Evolutionary conservation across 169 alveolate genomes (phyloP).

Genomic region (Plasmodium blacklocki): DNA sequence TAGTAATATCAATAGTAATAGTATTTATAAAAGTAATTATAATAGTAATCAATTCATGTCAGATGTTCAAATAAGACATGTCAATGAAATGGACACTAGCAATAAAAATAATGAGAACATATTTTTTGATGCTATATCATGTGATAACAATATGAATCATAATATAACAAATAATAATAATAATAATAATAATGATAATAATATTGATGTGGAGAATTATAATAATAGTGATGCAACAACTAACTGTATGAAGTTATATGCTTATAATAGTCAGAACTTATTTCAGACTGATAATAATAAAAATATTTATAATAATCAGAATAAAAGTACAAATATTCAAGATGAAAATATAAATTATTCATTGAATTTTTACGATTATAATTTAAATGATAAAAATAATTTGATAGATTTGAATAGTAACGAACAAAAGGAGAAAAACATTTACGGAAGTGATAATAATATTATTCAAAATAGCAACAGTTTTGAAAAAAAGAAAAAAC

Average conservation of each 20-base stretch:
- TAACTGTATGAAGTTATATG: not conserved
- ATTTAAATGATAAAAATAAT: not conserved
- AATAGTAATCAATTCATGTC: no score
- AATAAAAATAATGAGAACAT: conserved; percentile 22
- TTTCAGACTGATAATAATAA: conserved; percentile 4
- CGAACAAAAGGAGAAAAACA: conserved; percentile 26
- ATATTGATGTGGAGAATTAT: no score
- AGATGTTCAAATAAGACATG: no score
- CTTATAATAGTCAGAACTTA: conserved; percentile 7
- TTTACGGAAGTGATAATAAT: not conserved
- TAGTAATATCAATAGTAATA: no score
- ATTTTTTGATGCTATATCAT: conserved; percentile 66
- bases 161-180: no score
- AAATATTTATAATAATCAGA: not conserved
- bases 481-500: no score
- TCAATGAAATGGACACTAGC: no score
- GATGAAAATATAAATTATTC: not conserved
- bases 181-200: no score
- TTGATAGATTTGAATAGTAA: not conserved
- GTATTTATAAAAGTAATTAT: no score
- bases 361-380: conserved; percentile 5
- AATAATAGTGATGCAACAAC: not conserved
- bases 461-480: not conserved
- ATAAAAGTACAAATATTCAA: not conserved
- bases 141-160: not conserved